Base-by-base conservation (phyloP, 1,139 yeast species). In the Suhomyces panamericanus region DNA sequence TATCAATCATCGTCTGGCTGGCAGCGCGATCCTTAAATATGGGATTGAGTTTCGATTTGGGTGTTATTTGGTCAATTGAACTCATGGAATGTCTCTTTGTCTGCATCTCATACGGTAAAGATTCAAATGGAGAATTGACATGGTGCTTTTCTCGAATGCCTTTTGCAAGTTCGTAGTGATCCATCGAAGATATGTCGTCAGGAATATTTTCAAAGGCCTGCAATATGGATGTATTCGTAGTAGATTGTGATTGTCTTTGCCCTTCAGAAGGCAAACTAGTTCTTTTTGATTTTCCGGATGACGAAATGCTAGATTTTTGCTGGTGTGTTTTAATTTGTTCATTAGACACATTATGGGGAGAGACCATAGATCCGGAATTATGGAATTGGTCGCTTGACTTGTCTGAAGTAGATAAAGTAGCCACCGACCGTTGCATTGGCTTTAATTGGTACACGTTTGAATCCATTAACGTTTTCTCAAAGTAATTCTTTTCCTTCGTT, bases 371-470 rank as follows among this genome's bases (percentile, higher is more conserved):
- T 14, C 48, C 36, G 4, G 42, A 34, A 13, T 31, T 35, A 12
- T 33, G 43, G 11, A 33, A 14, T 8, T 29, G 28, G 9, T 26
- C 36, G 6, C 24, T 32, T 3, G 49, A 39, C 11, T 32, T 39
- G 12, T 50, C 41, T 3, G 47, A 38, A 9, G 43, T 46, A 2
- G 56, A 52, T 3, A 59, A 35, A 0, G 74, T 69, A 1, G 57
- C 66, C 13, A 56, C 60, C 3, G 75, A 69, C 36, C 72, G 50
- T 40, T 55, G 60, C 46, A 66, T 54, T 6, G 75, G 75, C 42
- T 57, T 60, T 40, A 69, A 59, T 44, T 63, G 64, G 48, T 61
- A 67, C 13, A 56, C 52, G 29, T 55, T 52, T 16, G 64, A 57
- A 32, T 52, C 57, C 35, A 58, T 55, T 7, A 60, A 43, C 1